Percentiles rank a stretch among this genome's conserved stretches.
Conservation (phyloP, 75 land plant species). For the Isoetes taiwanensis region DNA sequence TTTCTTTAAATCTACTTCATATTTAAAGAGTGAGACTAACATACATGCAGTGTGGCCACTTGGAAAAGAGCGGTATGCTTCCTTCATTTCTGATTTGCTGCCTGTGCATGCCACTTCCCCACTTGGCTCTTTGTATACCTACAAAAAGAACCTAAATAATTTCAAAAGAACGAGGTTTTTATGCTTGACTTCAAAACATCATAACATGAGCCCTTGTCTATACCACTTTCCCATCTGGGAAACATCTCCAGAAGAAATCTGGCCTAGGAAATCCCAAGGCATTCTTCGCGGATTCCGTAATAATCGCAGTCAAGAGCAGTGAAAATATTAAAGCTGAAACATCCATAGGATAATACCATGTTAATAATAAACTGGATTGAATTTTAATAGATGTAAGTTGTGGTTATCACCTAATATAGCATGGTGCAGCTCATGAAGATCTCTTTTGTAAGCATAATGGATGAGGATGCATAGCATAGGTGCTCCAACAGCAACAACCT, state of each 20-base stretch:
- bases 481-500: background rate
- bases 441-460: background rate
- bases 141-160: background rate
- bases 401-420: background rate
- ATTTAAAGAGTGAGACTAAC: background rate
- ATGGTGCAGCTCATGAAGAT: background rate
- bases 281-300: constrained; percentile 81
- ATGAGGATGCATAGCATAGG: background rate
- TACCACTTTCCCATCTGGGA: constrained; percentile 71
- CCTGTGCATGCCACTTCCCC: constrained; percentile 48
- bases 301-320: constrained; percentile 47
- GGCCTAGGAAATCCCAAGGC: constrained; percentile 90
- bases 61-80: constrained; percentile 86
- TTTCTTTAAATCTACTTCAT: too few species aligned
- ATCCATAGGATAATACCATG: background rate
- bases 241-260: constrained; percentile 88
- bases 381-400: too few species aligned
- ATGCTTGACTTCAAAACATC: background rate
- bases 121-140: constrained; percentile 12
- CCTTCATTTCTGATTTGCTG: constrained; percentile 41
- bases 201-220: background rate
- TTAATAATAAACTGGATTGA: too few species aligned
- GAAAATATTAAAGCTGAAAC: constrained; percentile 68
- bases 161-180: background rate
- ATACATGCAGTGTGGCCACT: constrained; percentile 55